Evolutionary conservation across 331 rosid species (phyloP).

Genomic region (Saraca asoca): DNA sequence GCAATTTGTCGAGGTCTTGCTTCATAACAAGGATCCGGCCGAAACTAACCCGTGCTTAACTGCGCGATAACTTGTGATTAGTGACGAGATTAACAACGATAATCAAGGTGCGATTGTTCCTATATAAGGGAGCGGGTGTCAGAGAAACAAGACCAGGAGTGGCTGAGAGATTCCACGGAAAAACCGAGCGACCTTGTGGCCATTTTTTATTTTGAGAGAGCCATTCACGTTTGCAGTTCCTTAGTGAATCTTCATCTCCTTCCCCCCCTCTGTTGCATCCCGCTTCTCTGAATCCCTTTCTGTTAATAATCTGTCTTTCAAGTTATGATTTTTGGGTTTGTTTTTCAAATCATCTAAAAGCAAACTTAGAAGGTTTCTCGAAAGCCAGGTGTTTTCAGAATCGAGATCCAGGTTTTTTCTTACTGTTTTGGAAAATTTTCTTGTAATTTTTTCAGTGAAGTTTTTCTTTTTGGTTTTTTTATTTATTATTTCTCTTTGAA

Average conservation of each 20-base stretch:
- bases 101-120: conserved; percentile 20
- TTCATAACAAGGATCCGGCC: conserved; percentile 29
- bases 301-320: conserved; percentile 98
- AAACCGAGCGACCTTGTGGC: not conserved
- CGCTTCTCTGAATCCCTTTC: conserved; percentile 99
- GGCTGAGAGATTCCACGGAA: conserved; percentile 52
- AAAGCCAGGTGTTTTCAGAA: conserved; percentile 72
- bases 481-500: not conserved
- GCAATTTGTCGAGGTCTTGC: not conserved
- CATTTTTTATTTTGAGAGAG: conserved; percentile 4
- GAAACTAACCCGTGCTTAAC: conserved; percentile 32
- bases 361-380: conserved; percentile 79
- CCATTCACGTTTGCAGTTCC: not conserved
- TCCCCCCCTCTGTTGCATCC: conserved; percentile 70
- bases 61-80: conserved; percentile 38
- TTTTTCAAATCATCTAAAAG: conserved; percentile 50
- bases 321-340: conserved; percentile 81
- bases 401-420: conserved; percentile 42
- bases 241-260: not conserved
- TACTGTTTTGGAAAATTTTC: conserved; percentile 1
- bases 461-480: not conserved
- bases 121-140: conserved; percentile 44
- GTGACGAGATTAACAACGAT: conserved; percentile 30
- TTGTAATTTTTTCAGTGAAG: not conserved
- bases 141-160: conserved; percentile 46